Base-by-base conservation (phyloP, 306 rosid species). In the Coriaria nepalensis region DNA sequence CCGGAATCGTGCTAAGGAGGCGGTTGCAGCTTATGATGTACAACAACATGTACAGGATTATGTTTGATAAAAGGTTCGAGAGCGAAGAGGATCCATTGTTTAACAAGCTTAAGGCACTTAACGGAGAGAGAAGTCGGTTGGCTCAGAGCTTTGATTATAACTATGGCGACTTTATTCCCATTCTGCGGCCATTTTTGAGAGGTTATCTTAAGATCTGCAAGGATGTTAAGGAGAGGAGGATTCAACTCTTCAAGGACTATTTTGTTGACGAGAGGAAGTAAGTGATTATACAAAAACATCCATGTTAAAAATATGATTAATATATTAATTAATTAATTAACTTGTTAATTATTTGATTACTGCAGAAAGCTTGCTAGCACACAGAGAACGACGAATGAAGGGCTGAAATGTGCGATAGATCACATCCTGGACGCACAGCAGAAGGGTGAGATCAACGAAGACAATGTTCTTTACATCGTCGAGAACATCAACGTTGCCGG, bases 401-500 rank as follows among this genome's bases (percentile, higher is more conserved):
- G 82, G 6, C 66, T 87, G 20, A 87, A 80, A 46, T 83, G 96
- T 42, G 96, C 96, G 2, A 78, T 87, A 4, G 96, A 87, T 48
- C 96, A 87, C 48, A 87, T 87, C 9, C 40, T 80, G 66, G 96
- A 83, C 33, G 96, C 96, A 5, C 80, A 87, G 63, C 64, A 67
- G 38, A 87, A 87, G 47, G 96, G 96, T 0, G 96, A 87, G 64
- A 87, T 87, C 65, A 87, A 75, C 64, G 96, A 87, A 59, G 96
- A 87, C 63, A 87, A 87, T 43, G 93, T 87, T 4, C 96, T 87
- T 53, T 87, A 87, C 85, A 87, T 87, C 32, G 94, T 87, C 36
- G 96, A 87, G 80, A 87, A 87, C 65, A 87, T 87, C 29, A 87
- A 87, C 37, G 94, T 87, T 13, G 96, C 96, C 9, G 96, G 96